Evolutionary conservation across 2,329 filamentous ascomycete species (phyloP), one percentile per base, ranked within the genome.

Genomic region (Calcarisporium arbuscula): DNA sequence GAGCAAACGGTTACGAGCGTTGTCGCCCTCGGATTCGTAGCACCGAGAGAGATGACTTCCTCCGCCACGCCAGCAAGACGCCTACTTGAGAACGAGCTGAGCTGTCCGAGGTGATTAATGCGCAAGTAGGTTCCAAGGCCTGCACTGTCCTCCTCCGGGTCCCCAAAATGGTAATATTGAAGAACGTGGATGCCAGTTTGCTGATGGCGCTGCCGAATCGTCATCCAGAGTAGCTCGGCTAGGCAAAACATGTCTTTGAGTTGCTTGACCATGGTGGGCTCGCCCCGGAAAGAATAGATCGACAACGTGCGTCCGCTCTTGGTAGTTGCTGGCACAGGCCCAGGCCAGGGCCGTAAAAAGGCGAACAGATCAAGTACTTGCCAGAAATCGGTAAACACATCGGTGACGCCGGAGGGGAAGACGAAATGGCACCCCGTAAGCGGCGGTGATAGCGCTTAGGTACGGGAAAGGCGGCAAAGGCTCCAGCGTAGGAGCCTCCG

Each of bases 401-500:
- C 74, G 0, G 83, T 85, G 1, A 92, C 85, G 1, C 83, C 87
- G 1, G 84, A 90, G 0, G n/a, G n/a, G n/a, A n/a, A n/a, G 83
- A 88, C 0, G 83, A 81, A 32, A 94, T 90, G 5, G 81, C 75
- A 7, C 75, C 87, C 71, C 75, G 59, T 83, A 92, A 7, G 82
- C 62, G 20, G 90, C 78, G 0, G 87, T n/a, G 86, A 53, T 94
- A 94, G 12, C 80, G 54, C 38, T 82, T 79, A 20, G 86, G 77
- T n/a, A n/a, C n/a, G 23, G 87, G 58, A 47, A 94, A 82, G 0
- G 87, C 85, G 8, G 79, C 83, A 45, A 89, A 83, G 0, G 80
- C 81, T 3, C 87, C 87, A 0, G 86, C 84, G 50, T 94, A 94
- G 0, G 82, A 88, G 1, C 86, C 86, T 2, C 87, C 87, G 41